Base-by-base conservation (phyloP, 179 eudicot genomes). In the Beta macrorhiza region DNA sequence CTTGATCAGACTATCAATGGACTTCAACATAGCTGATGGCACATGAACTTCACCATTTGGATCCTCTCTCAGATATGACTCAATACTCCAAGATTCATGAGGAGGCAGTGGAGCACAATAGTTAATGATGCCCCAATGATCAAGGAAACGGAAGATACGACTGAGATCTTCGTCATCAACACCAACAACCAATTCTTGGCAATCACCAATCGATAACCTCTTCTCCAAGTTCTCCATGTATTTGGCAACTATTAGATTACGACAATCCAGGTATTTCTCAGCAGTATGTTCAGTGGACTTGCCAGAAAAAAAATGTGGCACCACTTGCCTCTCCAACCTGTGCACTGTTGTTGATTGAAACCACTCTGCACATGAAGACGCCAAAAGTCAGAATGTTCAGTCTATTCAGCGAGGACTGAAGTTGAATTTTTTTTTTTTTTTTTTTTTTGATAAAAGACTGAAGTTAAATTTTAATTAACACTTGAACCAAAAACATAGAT, bases 41-140 rank as follows among this genome's bases (percentile, higher is more conserved):
- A 96, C 98, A 55, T 84, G 88, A 88, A 96, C 91, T 81, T 96
- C 98, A 62, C 93, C 92, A 80, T 82, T 93, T 51, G 88, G 68
- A 80, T 93, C 97, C 88, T 92, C 98, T 73, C 82, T 87, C 76
- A 96, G 83, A 83, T 79, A 86, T 13, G 89, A 85, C 32, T 87
- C 90, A 78, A 89, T 82, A 84, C 81, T 88, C 84, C 70, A 89
- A 52, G 83, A 58, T 74, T 89, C 91, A 44, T 56, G 82, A 80
- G 75, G 85, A 67, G 88, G 86, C 67, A 82, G 84, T 32, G 89
- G 81, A 59, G 93, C 92, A 88, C 91, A 91, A 75, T 91, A 93
- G 78, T 93, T 93, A 51, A 93, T 89, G 79, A 93, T 89, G 32
- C 98, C 98, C 98, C 98, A 93, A 75, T 92, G 93, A 80, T 93